Conservation (phyloP, 2,329 filamentous ascomycete species). For the Xylariales sp. region DNA sequence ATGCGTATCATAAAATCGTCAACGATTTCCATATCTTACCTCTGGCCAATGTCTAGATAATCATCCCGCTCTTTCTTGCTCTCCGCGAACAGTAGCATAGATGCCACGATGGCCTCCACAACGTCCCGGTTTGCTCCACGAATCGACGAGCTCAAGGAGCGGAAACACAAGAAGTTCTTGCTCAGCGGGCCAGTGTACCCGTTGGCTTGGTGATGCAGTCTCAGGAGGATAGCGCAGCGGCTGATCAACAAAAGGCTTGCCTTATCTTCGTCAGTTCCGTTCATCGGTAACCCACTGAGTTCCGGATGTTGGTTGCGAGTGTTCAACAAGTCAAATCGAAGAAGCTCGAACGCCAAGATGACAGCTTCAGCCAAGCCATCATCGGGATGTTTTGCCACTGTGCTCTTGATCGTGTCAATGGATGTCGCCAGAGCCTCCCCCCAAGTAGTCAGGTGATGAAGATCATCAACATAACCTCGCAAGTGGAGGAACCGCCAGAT, state of each 20-base stretch:
- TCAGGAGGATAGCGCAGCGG: constrained; percentile 77
- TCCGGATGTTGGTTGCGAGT: constrained; percentile 55
- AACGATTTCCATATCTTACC: constrained; percentile 45
- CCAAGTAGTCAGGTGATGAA: constrained; percentile 78
- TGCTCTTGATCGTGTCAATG: constrained; percentile 56
- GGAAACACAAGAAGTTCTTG: constrained; percentile 81
- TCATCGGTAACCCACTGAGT: constrained; percentile 50
- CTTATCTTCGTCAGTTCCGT: constrained; percentile 66
- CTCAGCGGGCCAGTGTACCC: constrained; percentile 94
- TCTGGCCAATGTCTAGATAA: constrained; percentile 63
- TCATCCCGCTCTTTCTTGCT: constrained; percentile 66
- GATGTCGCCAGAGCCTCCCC: constrained; percentile 73
- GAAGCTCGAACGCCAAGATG: constrained; percentile 79
- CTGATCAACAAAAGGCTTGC: constrained; percentile 76
- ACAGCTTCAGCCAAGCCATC: constrained; percentile 67
- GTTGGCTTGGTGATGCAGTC: constrained; percentile 74
- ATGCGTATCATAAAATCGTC: not conserved
- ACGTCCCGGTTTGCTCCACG: constrained; percentile 77
- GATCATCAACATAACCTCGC: constrained; percentile 74
- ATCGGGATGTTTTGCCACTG: constrained; percentile 38
- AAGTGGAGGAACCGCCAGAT: constrained; percentile 89
- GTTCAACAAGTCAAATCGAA: constrained; percentile 74
- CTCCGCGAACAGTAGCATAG: constrained; percentile 77
- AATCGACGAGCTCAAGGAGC: constrained; percentile 75
- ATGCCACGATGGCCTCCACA: constrained; percentile 74